Evolutionary conservation across 352 stramenopile genomes (phyloP).

Genomic region (Phytophthora sp.): DNA sequence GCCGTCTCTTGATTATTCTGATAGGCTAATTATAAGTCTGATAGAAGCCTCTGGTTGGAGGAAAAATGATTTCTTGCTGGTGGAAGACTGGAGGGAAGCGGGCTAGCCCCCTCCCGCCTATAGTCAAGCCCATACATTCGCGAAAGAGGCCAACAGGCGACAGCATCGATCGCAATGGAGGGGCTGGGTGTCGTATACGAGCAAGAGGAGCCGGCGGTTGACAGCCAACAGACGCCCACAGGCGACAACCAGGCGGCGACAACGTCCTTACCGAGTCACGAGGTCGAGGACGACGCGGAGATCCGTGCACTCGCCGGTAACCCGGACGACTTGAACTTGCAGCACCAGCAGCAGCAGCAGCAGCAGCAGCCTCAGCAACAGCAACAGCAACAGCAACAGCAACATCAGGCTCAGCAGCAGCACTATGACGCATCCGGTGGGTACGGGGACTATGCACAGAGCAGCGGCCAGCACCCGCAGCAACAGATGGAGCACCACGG

Average conservation of each 20-base stretch:
- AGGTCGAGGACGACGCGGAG: conserved; percentile 71
- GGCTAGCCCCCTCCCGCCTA: too few species aligned
- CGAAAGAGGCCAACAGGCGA: conserved; percentile 31
- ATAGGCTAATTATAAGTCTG: neutral
- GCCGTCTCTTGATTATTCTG: neutral
- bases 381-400: conserved; percentile 39
- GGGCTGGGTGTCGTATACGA: conserved; percentile 80
- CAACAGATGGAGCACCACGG: conserved; percentile 50
- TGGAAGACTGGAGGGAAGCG: conserved; percentile 26
- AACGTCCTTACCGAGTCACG: conserved; percentile 4
- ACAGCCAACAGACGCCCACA: conserved; percentile 24
- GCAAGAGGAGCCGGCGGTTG: conserved; percentile 61
- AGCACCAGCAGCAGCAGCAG: conserved; percentile 26
- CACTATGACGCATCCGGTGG: conserved; percentile 22
- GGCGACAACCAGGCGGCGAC: conserved; percentile 9
- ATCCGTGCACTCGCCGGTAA: conserved; percentile 67
- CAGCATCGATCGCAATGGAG: conserved; percentile 52
- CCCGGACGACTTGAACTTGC: conserved; percentile 49
- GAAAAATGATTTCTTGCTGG: conserved; percentile 5
- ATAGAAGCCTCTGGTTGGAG: conserved; percentile 1
- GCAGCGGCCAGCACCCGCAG: conserved; percentile 47
- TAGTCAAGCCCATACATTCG: conserved; percentile 28
- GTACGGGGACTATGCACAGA: conserved; percentile 43
- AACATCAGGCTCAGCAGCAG: conserved; percentile 35
- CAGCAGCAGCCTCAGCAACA: conserved; percentile 29